These are phyloP conservation scores for Exophiala xenobiotica DNA, from an alignment of 2,329 filamentous ascomycete genomes.

Conservation along the genomic window DNA sequence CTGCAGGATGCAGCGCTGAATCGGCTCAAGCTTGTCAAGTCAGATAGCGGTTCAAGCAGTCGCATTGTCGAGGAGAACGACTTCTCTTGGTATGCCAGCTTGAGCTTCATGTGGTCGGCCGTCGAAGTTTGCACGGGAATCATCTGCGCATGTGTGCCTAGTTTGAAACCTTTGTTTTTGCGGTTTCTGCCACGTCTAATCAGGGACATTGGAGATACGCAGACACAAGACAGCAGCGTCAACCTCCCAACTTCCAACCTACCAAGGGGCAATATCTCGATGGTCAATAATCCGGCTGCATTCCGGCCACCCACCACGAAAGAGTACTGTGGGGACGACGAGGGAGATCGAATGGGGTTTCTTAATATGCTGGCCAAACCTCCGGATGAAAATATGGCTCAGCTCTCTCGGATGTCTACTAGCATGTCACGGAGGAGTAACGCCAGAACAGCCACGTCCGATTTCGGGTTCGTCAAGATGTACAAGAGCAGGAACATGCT, in stretches of 20 bases:
- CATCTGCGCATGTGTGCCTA: constrained; percentile 88
- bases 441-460: constrained; percentile 38
- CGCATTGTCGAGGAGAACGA: constrained; percentile 37
- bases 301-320: constrained; percentile 22
- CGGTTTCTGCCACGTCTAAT: constrained; percentile 58
- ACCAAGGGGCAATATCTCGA: constrained; percentile 16
- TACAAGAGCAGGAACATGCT: constrained; percentile 58
- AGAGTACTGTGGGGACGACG: constrained; percentile 27
- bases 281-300: constrained; percentile 31
- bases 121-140: constrained; percentile 90
- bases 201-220: constrained; percentile 44
- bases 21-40: constrained; percentile 44
- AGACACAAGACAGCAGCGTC: constrained; percentile 17
- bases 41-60: constrained; percentile 25
- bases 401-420: constrained; percentile 30
- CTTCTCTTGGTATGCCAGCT: constrained; percentile 72
- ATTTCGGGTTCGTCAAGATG: constrained; percentile 64
- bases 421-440: constrained; percentile 35
- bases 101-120: constrained; percentile 90
- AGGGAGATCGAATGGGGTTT: constrained; percentile 31
- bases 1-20: constrained; percentile 68
- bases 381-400: constrained; percentile 8
- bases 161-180: constrained; percentile 79
- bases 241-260: constrained; percentile 12
- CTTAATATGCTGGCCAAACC: constrained; percentile 29